Base-by-base conservation (phyloP, 495 filamentous ascomycete genomes). In the Tuber magnatum region DNA sequence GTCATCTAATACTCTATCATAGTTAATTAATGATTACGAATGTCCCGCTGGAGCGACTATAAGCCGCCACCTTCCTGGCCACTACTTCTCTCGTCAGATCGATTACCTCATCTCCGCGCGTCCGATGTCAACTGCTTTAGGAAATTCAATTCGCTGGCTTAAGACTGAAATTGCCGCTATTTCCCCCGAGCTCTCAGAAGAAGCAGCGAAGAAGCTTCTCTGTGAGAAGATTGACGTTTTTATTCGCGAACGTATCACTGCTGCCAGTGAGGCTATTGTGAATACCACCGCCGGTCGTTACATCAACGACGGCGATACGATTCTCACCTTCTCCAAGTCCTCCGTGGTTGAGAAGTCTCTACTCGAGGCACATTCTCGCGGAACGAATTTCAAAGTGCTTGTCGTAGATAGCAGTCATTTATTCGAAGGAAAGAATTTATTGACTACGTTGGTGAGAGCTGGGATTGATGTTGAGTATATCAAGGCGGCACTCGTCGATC, bases 61-160 rank as follows among this genome's bases (percentile, higher is more conserved):
- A 48, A 89, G 93, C 28, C 92, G 95, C 22, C 93, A 99, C 85
- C 89, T 99, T 78, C 94, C 93, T 40, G 91, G 92, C n/a, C 93
- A 97, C 80, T 89, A 91, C 78, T 88, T 99, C 74, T 95, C 93
- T 74, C 92, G 94, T 74, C 95, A 99, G 84, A 97, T 99, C 77
- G 93, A 93, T 76, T 97, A 94, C 81, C 90, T 99, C 42, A 92
- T 91, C 68, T 93, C 93, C 74, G 97, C 93, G 81, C 91, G 95
- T 9, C 93, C 95, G 18, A 91, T 98, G 84, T 94, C 92, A 71
- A 93, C 95, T 83, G 92, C 91, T 65, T 94, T 97, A 89, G 94
- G 96, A 74, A 98, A 97, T 84, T 93, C 93, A 32, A 97, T 99
- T 83, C 89, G 96, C 51, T 93, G 93, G 85, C 87, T 99, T 32